Conservation (phyloP, 176 grass and related monocot species). For the Guadua angustifolia region DNA sequence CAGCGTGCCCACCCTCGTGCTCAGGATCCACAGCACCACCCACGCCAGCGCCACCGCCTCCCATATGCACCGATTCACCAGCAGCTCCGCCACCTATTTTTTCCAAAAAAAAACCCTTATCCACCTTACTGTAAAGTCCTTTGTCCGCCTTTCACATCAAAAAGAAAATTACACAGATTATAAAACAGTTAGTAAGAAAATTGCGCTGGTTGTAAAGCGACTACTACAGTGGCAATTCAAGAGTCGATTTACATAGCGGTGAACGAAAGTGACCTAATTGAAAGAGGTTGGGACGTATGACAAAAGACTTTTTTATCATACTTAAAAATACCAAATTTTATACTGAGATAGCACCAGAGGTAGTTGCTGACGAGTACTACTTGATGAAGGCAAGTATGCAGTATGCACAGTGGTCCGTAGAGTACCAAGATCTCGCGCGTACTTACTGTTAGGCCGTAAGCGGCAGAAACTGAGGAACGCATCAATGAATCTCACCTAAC, state of each 20-base stretch:
- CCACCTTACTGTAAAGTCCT: background rate
- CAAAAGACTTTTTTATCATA: too few species aligned
- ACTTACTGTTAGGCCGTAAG: background rate
- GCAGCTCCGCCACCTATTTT: constrained; percentile 67
- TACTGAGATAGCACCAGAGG: too few species aligned
- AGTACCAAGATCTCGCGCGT: background rate
- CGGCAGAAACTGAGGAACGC: background rate
- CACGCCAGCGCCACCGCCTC: constrained; percentile 59
- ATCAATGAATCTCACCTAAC: background rate
- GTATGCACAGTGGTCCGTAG: background rate
- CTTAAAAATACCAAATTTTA: too few species aligned
- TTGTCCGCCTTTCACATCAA: too few species aligned
- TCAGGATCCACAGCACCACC: constrained; percentile 74
- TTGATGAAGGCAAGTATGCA: background rate
- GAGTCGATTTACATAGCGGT: background rate
- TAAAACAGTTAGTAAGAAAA: background rate
- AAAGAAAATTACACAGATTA: background rate
- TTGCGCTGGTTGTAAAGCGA: too few species aligned
- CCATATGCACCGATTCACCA: constrained; percentile 56
- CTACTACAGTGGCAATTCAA: background rate
- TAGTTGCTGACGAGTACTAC: background rate
- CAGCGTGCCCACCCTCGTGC: constrained; percentile 71
- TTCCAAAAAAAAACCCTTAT: background rate
- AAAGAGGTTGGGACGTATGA: too few species aligned
- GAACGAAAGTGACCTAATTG: background rate